Evolutionary conservation across 2,329 filamentous ascomycete species (phyloP).

Genomic region (Phaeosphaeria sp.): DNA sequence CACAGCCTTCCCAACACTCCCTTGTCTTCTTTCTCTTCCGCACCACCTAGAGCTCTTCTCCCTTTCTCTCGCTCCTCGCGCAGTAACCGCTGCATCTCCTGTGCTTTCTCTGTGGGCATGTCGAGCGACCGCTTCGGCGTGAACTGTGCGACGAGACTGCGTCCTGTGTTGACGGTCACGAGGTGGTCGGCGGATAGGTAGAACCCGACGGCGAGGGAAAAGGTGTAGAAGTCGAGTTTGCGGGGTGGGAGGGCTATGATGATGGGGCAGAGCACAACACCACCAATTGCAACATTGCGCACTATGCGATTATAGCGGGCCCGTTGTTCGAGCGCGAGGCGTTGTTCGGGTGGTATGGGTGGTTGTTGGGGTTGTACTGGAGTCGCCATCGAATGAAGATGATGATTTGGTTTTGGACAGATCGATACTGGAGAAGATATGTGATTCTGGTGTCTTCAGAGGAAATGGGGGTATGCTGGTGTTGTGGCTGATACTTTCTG

Average conservation of each 20-base stretch:
- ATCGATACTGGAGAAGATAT: not conserved
- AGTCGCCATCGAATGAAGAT: conserved; percentile 20
- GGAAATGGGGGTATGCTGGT: not conserved
- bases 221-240: conserved; percentile 67
- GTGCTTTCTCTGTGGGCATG: conserved; percentile 48
- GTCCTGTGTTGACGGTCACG: conserved; percentile 49
- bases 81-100: conserved; percentile 40
- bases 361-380: conserved; percentile 27
- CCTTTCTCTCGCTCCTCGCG: conserved; percentile 49
- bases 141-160: conserved; percentile 45
- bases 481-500: conserved; percentile 3
- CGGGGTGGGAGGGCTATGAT: conserved; percentile 65
- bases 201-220: conserved; percentile 58
- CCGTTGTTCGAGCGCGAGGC: conserved; percentile 40
- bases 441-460: too few species aligned
- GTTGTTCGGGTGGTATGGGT: conserved; percentile 42
- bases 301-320: conserved; percentile 36
- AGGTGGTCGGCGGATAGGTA: conserved; percentile 59
- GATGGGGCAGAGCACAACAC: conserved; percentile 60
- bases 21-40: conserved; percentile 32
- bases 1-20: conserved; percentile 43
- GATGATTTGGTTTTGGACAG: not conserved
- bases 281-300: conserved; percentile 57
- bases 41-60: conserved; percentile 35
- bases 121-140: conserved; percentile 12